Conservation (phyloP, 2,329 filamentous ascomycete species). For the Spiromastix sp. region DNA sequence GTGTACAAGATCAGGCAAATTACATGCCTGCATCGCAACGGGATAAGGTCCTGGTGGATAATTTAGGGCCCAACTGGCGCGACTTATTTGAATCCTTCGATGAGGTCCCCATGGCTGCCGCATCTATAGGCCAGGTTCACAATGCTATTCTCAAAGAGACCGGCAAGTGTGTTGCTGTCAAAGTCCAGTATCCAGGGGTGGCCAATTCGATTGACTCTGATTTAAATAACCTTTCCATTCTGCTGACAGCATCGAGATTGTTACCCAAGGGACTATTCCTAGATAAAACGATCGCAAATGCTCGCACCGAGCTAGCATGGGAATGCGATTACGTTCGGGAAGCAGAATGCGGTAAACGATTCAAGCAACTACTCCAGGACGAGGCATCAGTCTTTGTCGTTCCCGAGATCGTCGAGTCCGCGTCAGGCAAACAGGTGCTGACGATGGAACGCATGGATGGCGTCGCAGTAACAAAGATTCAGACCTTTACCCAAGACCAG, state of each 20-base stretch:
- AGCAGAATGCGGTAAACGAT: constrained; percentile 67
- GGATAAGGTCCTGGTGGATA: constrained; percentile 66
- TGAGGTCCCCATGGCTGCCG: constrained; percentile 84
- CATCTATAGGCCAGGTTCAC: constrained; percentile 95
- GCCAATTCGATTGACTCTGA: constrained; percentile 94
- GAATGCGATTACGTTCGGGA: constrained; percentile 94
- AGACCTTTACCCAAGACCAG: constrained; percentile 67
- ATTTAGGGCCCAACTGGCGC: constrained; percentile 76
- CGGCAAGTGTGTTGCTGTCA: constrained; percentile 74
- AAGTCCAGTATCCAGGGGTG: constrained; percentile 95
- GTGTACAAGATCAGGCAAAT: constrained; percentile 91
- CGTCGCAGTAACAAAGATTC: constrained; percentile 70
- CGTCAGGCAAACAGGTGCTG: constrained; percentile 74
- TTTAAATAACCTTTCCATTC: constrained; percentile 80
- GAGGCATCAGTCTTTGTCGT: constrained; percentile 68
- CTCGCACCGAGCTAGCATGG: constrained; percentile 83
- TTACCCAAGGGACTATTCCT: constrained; percentile 87
- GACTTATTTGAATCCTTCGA: constrained; percentile 75
- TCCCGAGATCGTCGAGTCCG: constrained; percentile 65
- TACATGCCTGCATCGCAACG: constrained; percentile 96
- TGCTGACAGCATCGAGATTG: constrained; percentile 81
- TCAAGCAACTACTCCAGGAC: constrained; percentile 64
- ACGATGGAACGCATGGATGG: constrained; percentile 91
- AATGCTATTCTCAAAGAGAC: constrained; percentile 67
- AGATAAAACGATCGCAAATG: constrained; percentile 95